Conservation (phyloP, 2,329 filamentous ascomycete genomes). For the Amylocarpus encephaloides region DNA sequence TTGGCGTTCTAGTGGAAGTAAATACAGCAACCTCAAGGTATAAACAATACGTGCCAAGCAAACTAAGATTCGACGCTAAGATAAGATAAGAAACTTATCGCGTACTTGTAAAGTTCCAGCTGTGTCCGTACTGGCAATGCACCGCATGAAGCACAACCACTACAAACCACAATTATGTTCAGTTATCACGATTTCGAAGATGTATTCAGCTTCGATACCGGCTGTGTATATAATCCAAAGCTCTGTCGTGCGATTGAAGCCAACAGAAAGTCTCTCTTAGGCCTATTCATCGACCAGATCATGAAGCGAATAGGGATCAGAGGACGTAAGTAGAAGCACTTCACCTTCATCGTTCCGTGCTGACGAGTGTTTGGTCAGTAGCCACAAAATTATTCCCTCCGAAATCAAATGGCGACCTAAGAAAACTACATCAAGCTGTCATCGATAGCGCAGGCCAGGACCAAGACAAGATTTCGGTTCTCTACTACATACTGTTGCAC, state of each 20-base stretch:
- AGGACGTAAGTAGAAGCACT: slow-evolving; percentile 47
- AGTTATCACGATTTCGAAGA: slow-evolving; percentile 61
- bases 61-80: slow-evolving; percentile 12
- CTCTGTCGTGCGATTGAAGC: slow-evolving; percentile 56
- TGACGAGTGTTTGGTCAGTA: slow-evolving; percentile 20
- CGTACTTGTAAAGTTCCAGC: slow-evolving; percentile 4
- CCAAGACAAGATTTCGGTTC: slow-evolving; percentile 74
- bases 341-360: neutral
- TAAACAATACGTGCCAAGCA: neutral
- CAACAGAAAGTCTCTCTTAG: slow-evolving; percentile 61
- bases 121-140: neutral
- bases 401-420: slow-evolving; percentile 59
- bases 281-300: slow-evolving; percentile 76
- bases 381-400: slow-evolving; percentile 67
- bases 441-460: slow-evolving; percentile 56
- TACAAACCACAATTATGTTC: slow-evolving; percentile 40
- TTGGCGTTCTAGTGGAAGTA: slow-evolving; percentile 2
- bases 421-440: slow-evolving; percentile 64
- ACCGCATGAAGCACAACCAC: neutral
- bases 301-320: slow-evolving; percentile 62
- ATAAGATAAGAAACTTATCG: slow-evolving; percentile 17
- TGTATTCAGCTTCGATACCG: slow-evolving; percentile 57
- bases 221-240: slow-evolving; percentile 56
- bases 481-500: slow-evolving; percentile 80
- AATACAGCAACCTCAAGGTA: neutral